Base-by-base conservation (phyloP, 495 filamentous ascomycete species). In the Podospora conica region DNA sequence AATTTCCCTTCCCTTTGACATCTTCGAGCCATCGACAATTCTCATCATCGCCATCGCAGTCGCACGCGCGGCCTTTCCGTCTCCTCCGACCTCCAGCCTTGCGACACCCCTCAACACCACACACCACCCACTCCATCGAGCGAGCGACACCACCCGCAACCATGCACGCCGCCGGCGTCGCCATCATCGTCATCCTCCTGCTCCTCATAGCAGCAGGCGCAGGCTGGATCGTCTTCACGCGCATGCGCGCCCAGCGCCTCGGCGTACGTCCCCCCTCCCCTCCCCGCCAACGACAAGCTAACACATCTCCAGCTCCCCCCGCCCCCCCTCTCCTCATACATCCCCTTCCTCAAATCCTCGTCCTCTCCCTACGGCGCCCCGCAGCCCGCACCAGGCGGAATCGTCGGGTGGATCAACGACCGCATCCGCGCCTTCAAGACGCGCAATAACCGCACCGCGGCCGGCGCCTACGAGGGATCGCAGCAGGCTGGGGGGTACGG, bases 401-500 rank as follows among this genome's bases (percentile, higher is more conserved):
- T 88, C 61, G 65, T 81, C 53, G 86, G 84, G 70, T 90, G 87
- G 86, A 58, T 88, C 72, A 80, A 76, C 71, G 79, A 83, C 67
- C 75, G 77, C 31, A 57, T 79, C 63, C 77, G 83, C 68, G 76
- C 76, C 15, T 74, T 86, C 67, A 81, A 81, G 74, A 76, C 77
- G 53, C 72, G 84, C 55, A 83, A 85, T 76, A 83, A 79, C 67
- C 74, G 86, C 28, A 83, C 79, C 18, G 83, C 85, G 10, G 73
- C 80, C 0, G 87, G 87, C 61, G 87, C 87, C 24, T 90, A 90
- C 78, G 88, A 90, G 71, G 79, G 80, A 54, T 24, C 64, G 61
- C 63, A 9, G 18, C 58, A n/a, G 71, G 77, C 10, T 70, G 68
- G 21, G 60, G 72, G 56, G 67, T 59, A 3, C 70, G 71, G 53